These are phyloP conservation scores for Colletotrichum lini DNA, from an alignment of 2,329 filamentous ascomycete species.

Conservation along the genomic window DNA sequence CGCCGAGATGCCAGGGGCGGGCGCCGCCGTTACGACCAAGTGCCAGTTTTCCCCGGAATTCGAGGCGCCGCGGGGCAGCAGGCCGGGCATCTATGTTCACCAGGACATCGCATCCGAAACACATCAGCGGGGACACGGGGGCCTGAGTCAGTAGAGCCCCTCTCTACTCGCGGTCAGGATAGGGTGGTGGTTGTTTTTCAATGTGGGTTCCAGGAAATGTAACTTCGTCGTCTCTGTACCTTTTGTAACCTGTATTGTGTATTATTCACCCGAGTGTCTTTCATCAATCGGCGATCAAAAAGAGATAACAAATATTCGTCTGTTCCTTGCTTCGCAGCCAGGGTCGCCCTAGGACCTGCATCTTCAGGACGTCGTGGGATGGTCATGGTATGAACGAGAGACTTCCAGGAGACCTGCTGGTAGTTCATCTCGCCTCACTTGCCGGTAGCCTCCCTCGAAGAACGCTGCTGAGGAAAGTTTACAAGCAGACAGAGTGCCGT, in stretches of 20 bases:
- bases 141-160: not conserved
- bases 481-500: not conserved
- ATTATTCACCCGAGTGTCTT: not conserved
- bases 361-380: not conserved
- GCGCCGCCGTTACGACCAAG: slow-evolving; percentile 23
- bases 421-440: not conserved
- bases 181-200: not conserved
- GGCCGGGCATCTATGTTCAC: slow-evolving; percentile 36
- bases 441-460: too few relatives aligned
- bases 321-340: too few relatives aligned
- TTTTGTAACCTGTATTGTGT: not conserved
- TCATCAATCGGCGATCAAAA: not conserved
- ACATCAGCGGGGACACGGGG: not conserved
- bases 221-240: too few relatives aligned
- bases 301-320: not conserved
- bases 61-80: slow-evolving; percentile 21
- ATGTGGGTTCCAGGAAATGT: not conserved
- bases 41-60: slow-evolving; percentile 28
- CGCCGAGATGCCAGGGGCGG: not conserved
- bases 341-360: not conserved
- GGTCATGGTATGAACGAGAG: not conserved
- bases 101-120: slow-evolving; percentile 33
- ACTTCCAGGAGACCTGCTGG: slow-evolving; percentile 24
- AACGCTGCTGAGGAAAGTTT: not conserved
- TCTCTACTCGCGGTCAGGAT: not conserved